phyloP scores from a whole-genome alignment of 2,329 filamentous ascomycete genomes.

The Colletotrichum liaoningense region DNA sequence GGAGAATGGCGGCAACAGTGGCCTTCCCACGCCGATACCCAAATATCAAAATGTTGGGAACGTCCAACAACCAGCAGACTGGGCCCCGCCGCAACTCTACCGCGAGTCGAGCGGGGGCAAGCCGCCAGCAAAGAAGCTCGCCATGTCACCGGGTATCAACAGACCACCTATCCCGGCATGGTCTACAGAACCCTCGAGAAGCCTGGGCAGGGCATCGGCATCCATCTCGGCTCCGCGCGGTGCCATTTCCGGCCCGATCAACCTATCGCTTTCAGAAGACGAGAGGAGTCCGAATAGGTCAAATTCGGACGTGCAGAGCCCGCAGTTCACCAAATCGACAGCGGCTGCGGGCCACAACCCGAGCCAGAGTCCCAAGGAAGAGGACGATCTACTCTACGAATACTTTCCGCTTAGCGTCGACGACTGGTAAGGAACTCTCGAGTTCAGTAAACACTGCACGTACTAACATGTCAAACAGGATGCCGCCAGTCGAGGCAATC shows the following conservation, averaged over 20 bases:
- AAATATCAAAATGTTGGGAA: slow-evolving; percentile 48
- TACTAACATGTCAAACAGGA: slow-evolving; percentile 58
- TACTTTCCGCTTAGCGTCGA: slow-evolving; percentile 93
- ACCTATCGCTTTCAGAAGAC: slow-evolving; percentile 69
- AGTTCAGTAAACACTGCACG: slow-evolving; percentile 21
- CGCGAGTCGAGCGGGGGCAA: slow-evolving; percentile 51
- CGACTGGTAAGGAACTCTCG: slow-evolving; percentile 71
- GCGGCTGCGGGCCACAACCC: slow-evolving; percentile 47
- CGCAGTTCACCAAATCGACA: slow-evolving; percentile 55
- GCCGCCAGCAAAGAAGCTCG: slow-evolving; percentile 64
- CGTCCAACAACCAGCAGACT: slow-evolving; percentile 55
- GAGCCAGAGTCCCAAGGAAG: slow-evolving; percentile 76
- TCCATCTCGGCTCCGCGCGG: slow-evolving; percentile 19
- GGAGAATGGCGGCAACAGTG: slow-evolving; percentile 35
- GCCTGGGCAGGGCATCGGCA: background rate
- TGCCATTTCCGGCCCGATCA: slow-evolving; percentile 55
- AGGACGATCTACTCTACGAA: slow-evolving; percentile 88
- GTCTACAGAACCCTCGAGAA: slow-evolving; percentile 47
- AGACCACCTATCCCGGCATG: slow-evolving; percentile 67
- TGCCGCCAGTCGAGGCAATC: slow-evolving; percentile 89
- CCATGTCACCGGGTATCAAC: slow-evolving; percentile 61
- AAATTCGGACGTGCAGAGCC: slow-evolving; percentile 63
- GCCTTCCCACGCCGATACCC: slow-evolving; percentile 3
- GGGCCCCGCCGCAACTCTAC: slow-evolving; percentile 55
- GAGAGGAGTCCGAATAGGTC: slow-evolving; percentile 67